Evolutionary conservation across 2,329 filamentous ascomycete species (phyloP), one percentile per base, ranked within the genome.

Genomic region (Hymenoscyphus fructigenus): DNA sequence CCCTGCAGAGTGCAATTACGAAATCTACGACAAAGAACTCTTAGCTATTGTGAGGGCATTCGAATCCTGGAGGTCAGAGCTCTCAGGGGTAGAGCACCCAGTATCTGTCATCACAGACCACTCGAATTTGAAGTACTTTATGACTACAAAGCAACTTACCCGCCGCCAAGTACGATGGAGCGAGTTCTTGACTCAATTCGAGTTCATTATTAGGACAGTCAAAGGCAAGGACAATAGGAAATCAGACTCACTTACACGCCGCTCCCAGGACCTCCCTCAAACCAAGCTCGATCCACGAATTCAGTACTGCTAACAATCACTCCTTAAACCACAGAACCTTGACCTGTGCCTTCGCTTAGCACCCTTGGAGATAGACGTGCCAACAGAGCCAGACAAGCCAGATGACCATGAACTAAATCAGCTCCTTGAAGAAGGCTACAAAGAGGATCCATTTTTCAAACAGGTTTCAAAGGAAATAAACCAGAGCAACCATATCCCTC

Each of bases 21-120:
- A 57, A 14, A 32, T 57, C 6, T 57, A 57, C 9, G 9, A 57
- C n/a, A 58, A 58, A 14, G 56, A 58, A 32, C 32, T 58, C n/a
- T n/a, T 58, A 36, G 56, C 56, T 58, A 58, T 58, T 38, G 14
- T 58, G 5, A 1, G 29, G 3, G 23, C 28, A 2, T 58, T 58
- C 9, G 29, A 58, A 12, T 26, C 23, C 1, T 58, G 14, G 56
- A 58, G 56, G 9, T 36, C 28, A 20, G 56, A 58, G 14, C 32
- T 58, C 28, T 38, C 4, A 34, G 56, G 14, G 10, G 29, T n/a
- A 32, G 56, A 2, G 2, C 12, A 57, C 14, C 3, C 2, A 5
- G 12, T 57, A 3, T 28, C 2, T 28, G 14, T 57, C 1, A 32
- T 57, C 12, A 57, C 56, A 5, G 29, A 57, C 14, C 29, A 57